phyloP scores from a whole-genome alignment of 2,329 filamentous ascomycete genomes.

The Fusarium sp. region DNA sequence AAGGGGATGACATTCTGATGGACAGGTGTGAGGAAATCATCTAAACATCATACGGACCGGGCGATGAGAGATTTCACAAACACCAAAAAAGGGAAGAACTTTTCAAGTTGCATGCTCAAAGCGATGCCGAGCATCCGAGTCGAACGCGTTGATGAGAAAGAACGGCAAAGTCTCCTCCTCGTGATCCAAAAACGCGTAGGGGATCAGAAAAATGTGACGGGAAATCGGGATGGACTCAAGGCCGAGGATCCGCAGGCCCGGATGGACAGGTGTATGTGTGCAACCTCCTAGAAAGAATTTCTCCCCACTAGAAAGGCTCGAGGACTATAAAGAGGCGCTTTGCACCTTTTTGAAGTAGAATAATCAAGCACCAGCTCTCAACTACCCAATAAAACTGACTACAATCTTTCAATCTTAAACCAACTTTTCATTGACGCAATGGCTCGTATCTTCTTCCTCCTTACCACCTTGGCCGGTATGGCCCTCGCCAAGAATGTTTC shows the following conservation, averaged over 20 bases:
- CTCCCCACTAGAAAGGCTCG: neutral
- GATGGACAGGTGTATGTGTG: neutral
- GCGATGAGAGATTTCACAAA: neutral
- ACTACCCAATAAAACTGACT: neutral
- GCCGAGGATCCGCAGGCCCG: neutral
- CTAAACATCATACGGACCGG: neutral
- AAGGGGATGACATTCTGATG: neutral
- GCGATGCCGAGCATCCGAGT: neutral
- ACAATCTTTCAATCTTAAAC: neutral
- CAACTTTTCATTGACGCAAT: neutral
- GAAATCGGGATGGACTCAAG: too few relatives aligned
- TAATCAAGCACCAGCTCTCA: neutral
- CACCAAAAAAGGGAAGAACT: neutral
- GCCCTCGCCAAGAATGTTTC: slow-evolving; percentile 8
- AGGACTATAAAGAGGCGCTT: neutral
- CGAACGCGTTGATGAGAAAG: too few relatives aligned
- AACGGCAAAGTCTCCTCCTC: neutral
- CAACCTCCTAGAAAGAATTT: neutral
- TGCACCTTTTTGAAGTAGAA: neutral
- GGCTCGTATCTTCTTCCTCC: slow-evolving; percentile 8
- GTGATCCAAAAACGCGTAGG: neutral
- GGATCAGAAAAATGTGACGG: neutral
- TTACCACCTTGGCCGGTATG: slow-evolving; percentile 4
- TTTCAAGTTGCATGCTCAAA: neutral
- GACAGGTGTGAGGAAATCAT: neutral